Evolutionary conservation across 2,329 filamentous ascomycete species (phyloP).

Genomic region (Thelonectria discophora): DNA sequence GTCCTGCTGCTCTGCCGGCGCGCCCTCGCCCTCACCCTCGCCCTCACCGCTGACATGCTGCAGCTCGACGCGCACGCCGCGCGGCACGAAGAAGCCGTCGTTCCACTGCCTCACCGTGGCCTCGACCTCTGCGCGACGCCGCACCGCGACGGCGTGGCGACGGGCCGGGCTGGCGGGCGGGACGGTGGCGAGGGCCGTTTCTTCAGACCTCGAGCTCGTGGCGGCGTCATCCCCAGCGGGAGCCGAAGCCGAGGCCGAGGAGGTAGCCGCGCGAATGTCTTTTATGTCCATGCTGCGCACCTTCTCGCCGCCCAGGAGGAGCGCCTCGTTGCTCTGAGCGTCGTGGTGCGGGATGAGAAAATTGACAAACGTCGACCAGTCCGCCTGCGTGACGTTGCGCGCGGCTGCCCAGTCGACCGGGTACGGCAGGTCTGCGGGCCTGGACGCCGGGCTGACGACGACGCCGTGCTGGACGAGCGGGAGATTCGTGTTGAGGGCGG

Average conservation of each 20-base stretch:
- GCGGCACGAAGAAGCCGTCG: slow-evolving; percentile 61
- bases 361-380: slow-evolving; percentile 69
- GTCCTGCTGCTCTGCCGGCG: background rate
- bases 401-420: slow-evolving; percentile 47
- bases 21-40: no score
- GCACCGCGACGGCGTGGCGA: slow-evolving; percentile 35
- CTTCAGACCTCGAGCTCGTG: background rate
- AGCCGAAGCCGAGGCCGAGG: background rate
- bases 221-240: background rate
- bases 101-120: slow-evolving; percentile 64
- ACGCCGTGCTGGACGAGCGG: slow-evolving; percentile 49
- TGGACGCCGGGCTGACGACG: slow-evolving; percentile 46
- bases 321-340: slow-evolving; percentile 53
- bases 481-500: slow-evolving; percentile 40
- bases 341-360: slow-evolving; percentile 62
- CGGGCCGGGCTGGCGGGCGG: slow-evolving; percentile 16
- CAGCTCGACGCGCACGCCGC: slow-evolving; percentile 56
- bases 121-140: slow-evolving; percentile 46
- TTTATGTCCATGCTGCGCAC: slow-evolving; percentile 51
- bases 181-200: background rate
- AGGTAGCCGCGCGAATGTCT: slow-evolving; percentile 45
- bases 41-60: slow-evolving; percentile 33
- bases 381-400: slow-evolving; percentile 59
- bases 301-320: slow-evolving; percentile 62
- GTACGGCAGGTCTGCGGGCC: slow-evolving; percentile 57